Evolutionary conservation across 805 yeast genomes (phyloP).

Genomic region (Myxozyma geophila): DNA sequence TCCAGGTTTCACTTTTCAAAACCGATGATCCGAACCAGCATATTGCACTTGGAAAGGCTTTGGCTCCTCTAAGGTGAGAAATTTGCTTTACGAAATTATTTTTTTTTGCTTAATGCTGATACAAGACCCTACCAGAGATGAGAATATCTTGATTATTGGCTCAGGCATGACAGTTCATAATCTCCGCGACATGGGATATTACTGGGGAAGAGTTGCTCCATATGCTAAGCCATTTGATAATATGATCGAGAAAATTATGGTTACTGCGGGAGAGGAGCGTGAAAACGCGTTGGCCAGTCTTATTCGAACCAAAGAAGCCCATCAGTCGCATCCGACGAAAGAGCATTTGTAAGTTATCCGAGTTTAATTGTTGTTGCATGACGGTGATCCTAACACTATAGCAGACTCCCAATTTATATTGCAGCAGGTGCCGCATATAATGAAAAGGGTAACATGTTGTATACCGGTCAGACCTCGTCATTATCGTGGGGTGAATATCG

Average conservation of each 20-base stretch:
- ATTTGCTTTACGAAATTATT: no score
- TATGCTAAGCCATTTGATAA: slow-evolving; percentile 61
- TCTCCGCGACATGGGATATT: slow-evolving; percentile 56
- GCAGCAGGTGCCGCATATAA: slow-evolving; percentile 58
- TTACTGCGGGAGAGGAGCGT: slow-evolving; percentile 43
- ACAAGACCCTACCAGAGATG: slow-evolving; percentile 45
- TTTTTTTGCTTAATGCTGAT: neutral
- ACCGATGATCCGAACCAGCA: slow-evolving; percentile 49
- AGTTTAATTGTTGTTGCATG: neutral
- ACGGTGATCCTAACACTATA: neutral
- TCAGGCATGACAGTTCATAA: slow-evolving; percentile 87
- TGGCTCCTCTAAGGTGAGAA: slow-evolving; percentile 47
- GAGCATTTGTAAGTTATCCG: slow-evolving; percentile 58
- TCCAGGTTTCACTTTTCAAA: slow-evolving; percentile 50
- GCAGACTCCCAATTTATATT: slow-evolving; percentile 59
- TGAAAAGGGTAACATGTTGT: slow-evolving; percentile 53
- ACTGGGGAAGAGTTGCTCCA: slow-evolving; percentile 45
- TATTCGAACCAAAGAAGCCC: slow-evolving; percentile 44
- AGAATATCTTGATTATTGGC: slow-evolving; percentile 59
- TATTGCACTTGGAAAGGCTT: slow-evolving; percentile 59
- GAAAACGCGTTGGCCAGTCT: slow-evolving; percentile 49
- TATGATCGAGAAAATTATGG: slow-evolving; percentile 51
- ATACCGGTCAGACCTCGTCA: slow-evolving; percentile 51
- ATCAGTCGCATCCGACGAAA: slow-evolving; percentile 70
- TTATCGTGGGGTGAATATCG: slow-evolving; percentile 74